Conservation (phyloP, 78 protist genomes). For the Dictyostelium discoideum region DNA sequence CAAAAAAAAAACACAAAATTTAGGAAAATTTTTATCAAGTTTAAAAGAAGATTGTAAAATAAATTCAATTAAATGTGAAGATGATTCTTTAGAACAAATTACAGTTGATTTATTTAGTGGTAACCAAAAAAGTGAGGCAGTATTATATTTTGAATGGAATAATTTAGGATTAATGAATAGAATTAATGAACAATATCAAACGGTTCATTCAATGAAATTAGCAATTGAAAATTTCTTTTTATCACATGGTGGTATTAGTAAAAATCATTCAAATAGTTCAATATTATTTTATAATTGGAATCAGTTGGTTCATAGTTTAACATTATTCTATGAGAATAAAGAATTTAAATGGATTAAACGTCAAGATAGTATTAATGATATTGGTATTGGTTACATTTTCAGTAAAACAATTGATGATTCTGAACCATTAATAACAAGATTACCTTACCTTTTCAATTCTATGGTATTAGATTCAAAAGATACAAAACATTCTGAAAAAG, state of each 20-base stretch:
- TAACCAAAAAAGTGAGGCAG: not conserved
- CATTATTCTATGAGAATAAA: not conserved
- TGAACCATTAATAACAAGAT: not conserved
- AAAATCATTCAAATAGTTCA: not conserved
- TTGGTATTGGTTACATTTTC: not conserved
- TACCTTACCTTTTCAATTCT: not conserved
- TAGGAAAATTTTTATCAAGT: not conserved
- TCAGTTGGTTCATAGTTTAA: not conserved
- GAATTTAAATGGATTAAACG: not conserved
- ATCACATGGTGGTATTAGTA: not conserved
- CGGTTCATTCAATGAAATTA: not conserved
- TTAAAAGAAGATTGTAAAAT: not conserved
- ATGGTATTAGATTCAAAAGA: not conserved
- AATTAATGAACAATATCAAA: not conserved
- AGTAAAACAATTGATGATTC: not conserved
- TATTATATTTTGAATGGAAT: not conserved
- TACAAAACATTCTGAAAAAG: not conserved
- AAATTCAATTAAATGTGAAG: not conserved
- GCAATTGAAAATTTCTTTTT: not conserved
- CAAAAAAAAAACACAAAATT: not conserved
- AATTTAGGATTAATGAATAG: not conserved
- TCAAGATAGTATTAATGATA: not conserved
- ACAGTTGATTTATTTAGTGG: not conserved
- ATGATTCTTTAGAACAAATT: not conserved
- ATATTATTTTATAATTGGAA: not conserved